These are phyloP conservation scores for Neurospora sp. DNA, from an alignment of 495 filamentous ascomycete genomes.

Conservation along the genomic window DNA sequence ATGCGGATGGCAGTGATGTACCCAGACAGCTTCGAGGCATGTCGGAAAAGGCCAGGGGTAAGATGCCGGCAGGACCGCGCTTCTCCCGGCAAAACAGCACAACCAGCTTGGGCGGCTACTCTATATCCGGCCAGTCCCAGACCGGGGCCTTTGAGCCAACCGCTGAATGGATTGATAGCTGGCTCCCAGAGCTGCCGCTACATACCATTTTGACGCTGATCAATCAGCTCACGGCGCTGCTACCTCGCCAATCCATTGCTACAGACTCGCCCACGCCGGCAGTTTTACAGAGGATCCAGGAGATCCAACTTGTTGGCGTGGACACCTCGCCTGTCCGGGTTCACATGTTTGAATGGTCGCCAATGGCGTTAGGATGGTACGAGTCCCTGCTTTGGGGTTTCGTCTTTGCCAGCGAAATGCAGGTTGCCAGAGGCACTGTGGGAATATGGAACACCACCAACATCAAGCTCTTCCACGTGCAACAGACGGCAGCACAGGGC, in stretches of 20 bases:
- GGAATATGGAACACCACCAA: constrained; percentile 90
- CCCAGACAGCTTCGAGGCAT: constrained; percentile 88
- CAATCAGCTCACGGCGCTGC: constrained; percentile 42
- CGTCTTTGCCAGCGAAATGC: constrained; percentile 83
- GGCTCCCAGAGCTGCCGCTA: constrained; percentile 85
- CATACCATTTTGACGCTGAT: constrained; percentile 83
- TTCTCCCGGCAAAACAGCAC: constrained; percentile 92
- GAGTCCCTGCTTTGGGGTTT: constrained; percentile 93
- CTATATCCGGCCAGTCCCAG: constrained; percentile 38
- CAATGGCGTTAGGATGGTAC: constrained; percentile 90
- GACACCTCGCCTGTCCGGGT: constrained; percentile 67
- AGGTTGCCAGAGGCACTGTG: constrained; percentile 76
- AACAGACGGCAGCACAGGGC: constrained; percentile 68
- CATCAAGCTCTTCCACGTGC: constrained; percentile 82
- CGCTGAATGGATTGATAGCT: constrained; percentile 75
- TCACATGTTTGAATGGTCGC: constrained; percentile 93
- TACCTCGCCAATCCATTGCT: constrained; percentile 31
- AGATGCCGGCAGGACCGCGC: constrained; percentile 79
- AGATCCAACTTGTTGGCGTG: constrained; percentile 44
- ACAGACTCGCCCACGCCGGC: constrained; percentile 24
- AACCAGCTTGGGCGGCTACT: constrained; percentile 65
- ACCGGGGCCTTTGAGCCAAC: constrained; percentile 66
- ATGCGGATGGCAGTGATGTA: constrained; percentile 59
- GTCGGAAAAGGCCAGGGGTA: constrained; percentile 95
- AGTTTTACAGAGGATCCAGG: constrained; percentile 28